Evolutionary conservation across 2,329 filamentous ascomycete genomes (phyloP).

Genomic region (Diplodia scrobiculata): DNA sequence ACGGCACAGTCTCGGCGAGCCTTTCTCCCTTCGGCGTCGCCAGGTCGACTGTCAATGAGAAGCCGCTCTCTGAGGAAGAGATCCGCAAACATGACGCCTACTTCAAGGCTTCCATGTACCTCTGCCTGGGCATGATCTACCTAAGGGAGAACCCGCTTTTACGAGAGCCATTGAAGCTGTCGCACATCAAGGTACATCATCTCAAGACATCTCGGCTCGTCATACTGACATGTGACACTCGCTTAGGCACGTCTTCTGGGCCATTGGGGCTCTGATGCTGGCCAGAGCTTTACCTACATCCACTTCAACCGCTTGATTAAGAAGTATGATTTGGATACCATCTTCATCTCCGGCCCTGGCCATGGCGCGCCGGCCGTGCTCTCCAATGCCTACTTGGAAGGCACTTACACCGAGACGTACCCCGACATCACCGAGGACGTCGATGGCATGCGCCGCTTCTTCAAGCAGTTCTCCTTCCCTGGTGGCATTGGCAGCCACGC

Average conservation of each 20-base stretch:
- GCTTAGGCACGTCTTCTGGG: slow-evolving; percentile 65
- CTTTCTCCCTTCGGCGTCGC: slow-evolving; percentile 67
- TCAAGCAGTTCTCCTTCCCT: slow-evolving; percentile 82
- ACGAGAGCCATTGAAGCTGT: slow-evolving; percentile 65
- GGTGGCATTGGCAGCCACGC: slow-evolving; percentile 77
- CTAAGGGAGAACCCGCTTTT: slow-evolving; percentile 73
- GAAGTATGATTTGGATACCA: slow-evolving; percentile 71
- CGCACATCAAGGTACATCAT: slow-evolving; percentile 64
- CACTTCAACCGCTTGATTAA: slow-evolving; percentile 82
- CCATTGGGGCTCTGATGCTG: slow-evolving; percentile 79
- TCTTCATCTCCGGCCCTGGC: slow-evolving; percentile 75
- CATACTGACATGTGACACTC: slow-evolving; percentile 8
- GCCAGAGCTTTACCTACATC: slow-evolving; percentile 78
- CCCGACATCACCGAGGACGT: slow-evolving; percentile 70
- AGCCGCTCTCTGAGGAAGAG: slow-evolving; percentile 66
- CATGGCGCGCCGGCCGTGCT: slow-evolving; percentile 77
- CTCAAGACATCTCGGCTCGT: background rate
- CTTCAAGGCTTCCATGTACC: slow-evolving; percentile 73
- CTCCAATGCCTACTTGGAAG: slow-evolving; percentile 75
- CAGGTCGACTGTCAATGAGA: slow-evolving; percentile 63
- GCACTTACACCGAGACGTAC: slow-evolving; percentile 76
- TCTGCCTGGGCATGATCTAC: slow-evolving; percentile 79
- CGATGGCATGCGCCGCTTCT: slow-evolving; percentile 72
- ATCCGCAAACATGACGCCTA: slow-evolving; percentile 69
- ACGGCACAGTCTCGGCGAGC: slow-evolving; percentile 45